Conservation (phyloP, 257 asterid species). For the Solanum ossicruentum region DNA sequence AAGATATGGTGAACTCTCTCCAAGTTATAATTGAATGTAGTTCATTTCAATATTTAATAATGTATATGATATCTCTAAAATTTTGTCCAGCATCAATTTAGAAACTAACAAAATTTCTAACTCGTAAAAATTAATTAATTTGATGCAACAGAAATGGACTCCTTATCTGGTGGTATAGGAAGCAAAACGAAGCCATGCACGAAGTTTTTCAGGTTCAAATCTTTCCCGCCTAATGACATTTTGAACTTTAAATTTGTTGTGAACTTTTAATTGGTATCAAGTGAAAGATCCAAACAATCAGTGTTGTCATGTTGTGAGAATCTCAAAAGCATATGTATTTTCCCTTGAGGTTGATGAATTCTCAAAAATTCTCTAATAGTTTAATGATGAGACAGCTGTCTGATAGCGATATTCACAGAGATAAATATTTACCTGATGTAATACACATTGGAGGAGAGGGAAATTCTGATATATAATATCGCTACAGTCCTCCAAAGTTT, state of each 20-base stretch:
- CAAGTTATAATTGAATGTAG: neutral
- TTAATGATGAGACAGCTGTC: neutral
- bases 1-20: neutral
- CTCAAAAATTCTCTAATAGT: neutral
- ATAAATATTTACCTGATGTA: neutral
- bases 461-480: neutral
- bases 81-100: constrained; percentile 10
- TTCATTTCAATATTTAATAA: neutral
- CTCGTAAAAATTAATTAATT: constrained; percentile 59
- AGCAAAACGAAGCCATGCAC: constrained; percentile 99
- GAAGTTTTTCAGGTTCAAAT: constrained; percentile 98
- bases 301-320: constrained; percentile 6
- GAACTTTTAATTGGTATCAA: constrained; percentile 8
- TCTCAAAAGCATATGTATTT: neutral
- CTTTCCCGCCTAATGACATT: constrained; percentile 47
- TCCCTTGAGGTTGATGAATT: neutral
- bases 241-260: neutral
- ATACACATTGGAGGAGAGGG: neutral
- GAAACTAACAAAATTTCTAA: constrained; percentile 25
- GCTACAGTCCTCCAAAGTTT: neutral
- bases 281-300: constrained; percentile 1
- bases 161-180: constrained; percentile 87
- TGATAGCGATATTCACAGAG: neutral
- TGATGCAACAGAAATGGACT: constrained; percentile 80
- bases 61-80: neutral